Evolutionary conservation across 371 early-diverging fungal species (phyloP).

Genomic region (Fennellomyces sp.): DNA sequence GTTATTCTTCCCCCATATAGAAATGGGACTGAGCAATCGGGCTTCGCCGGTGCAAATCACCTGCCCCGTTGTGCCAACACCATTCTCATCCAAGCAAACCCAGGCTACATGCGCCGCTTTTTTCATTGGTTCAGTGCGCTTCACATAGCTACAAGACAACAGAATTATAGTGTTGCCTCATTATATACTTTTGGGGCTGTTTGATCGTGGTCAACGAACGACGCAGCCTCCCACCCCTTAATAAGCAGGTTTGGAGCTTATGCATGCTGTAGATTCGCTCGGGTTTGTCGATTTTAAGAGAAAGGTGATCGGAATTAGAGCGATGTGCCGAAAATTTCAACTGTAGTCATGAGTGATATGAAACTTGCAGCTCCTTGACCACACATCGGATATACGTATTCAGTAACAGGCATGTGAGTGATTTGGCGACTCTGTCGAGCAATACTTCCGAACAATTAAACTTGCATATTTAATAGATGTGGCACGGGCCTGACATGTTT

Average conservation of each 20-base stretch:
- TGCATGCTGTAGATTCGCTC: neutral
- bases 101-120: neutral
- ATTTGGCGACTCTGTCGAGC: neutral
- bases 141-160: too few relatives aligned
- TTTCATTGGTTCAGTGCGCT: neutral
- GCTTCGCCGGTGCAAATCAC: constrained; percentile 2
- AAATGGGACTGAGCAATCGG: neutral
- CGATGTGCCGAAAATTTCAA: neutral
- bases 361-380: neutral
- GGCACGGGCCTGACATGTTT: neutral
- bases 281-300: neutral
- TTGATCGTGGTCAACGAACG: too few relatives aligned
- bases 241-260: too few relatives aligned
- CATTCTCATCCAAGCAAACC: neutral
- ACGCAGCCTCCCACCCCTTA: too few relatives aligned
- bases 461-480: neutral
- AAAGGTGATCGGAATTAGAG: too few relatives aligned
- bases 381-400: neutral
- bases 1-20: neutral
- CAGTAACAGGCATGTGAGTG: neutral
- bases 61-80: constrained; percentile 1
- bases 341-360: constrained; percentile 1
- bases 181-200: too few relatives aligned
- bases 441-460: neutral
- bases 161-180: too few relatives aligned